phyloP scores from a whole-genome alignment of 2,329 filamentous ascomycete species.

The Aureobasidium lini region DNA sequence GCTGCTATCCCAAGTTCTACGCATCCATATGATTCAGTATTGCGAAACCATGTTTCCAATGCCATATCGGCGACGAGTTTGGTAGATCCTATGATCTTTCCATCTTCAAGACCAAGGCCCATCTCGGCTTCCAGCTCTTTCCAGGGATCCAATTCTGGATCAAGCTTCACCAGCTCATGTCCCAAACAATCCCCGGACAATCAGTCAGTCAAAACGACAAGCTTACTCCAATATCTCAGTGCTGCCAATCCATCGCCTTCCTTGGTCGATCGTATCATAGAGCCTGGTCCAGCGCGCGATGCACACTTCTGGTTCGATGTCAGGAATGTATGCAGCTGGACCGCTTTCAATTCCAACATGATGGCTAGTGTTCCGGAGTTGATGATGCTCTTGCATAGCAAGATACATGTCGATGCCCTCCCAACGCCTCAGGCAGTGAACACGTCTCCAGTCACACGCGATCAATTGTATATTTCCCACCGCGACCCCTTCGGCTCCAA shows the following conservation, averaged over 20 bases:
- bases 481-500: conserved; percentile 72
- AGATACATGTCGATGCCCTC: background rate
- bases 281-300: conserved; percentile 60
- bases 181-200: background rate
- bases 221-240: conserved; percentile 70
- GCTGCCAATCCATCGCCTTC: conserved; percentile 72
- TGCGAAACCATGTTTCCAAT: too few relatives aligned
- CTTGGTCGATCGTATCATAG: conserved; percentile 66
- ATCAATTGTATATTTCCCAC: background rate
- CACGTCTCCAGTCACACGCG: background rate
- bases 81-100: conserved; percentile 18
- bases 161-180: background rate
- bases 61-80: too few relatives aligned
- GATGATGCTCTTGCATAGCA: background rate
- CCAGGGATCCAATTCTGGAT: background rate
- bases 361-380: conserved; percentile 35
- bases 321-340: conserved; percentile 78
- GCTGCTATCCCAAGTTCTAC: too few relatives aligned
- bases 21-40: too few relatives aligned
- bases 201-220: conserved; percentile 43
- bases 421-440: background rate
- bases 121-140: background rate
- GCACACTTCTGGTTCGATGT: conserved; percentile 97
- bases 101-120: background rate
- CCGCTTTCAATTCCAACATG: conserved; percentile 64